A percentile compares a stretch with the other conserved stretches of the same genome.
These are phyloP conservation scores for Malus hybrid DNA, from an alignment of 331 rosid species.

Conservation along the genomic window DNA sequence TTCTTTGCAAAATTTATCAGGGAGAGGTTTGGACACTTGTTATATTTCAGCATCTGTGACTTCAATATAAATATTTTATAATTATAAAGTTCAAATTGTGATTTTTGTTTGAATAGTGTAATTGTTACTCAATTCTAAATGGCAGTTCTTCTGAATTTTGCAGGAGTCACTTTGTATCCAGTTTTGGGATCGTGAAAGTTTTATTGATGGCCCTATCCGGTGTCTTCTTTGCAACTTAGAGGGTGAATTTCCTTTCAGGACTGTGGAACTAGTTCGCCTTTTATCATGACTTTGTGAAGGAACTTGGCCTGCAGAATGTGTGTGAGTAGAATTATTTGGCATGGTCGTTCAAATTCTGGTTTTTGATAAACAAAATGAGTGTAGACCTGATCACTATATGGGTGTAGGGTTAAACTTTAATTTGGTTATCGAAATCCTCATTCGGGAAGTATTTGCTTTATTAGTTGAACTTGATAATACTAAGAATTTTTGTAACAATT, in stretches of 20 bases:
- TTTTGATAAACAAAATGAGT: not conserved
- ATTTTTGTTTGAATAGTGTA: conserved; percentile 3
- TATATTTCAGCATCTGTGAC: conserved; percentile 18
- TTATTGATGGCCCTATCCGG: conserved; percentile 82
- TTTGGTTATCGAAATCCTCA: not conserved
- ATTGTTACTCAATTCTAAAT: conserved; percentile 15
- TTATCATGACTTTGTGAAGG: conserved; percentile 93
- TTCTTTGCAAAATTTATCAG: conserved; percentile 77
- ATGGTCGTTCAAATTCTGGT: not conserved
- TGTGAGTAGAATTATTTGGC: conserved; percentile 43
- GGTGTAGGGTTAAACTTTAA: not conserved
- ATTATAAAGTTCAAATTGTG: not conserved
- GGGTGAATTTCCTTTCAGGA: conserved; percentile 79
- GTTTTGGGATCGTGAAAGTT: conserved; percentile 95
- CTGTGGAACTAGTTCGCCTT: conserved; percentile 54
- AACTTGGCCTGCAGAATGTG: conserved; percentile 91
- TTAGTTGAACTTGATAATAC: not conserved
- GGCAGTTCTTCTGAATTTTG: conserved; percentile 20
- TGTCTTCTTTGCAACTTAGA: conserved; percentile 76
- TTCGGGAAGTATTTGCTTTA: not conserved
- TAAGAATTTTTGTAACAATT: not conserved
- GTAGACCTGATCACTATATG: not conserved
- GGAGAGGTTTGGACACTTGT: conserved; percentile 86
- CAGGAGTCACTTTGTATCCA: conserved; percentile 90
- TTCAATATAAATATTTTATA: not conserved